phyloP scores from a whole-genome alignment of 495 filamentous ascomycete species.

The Margaritispora aquatica region DNA sequence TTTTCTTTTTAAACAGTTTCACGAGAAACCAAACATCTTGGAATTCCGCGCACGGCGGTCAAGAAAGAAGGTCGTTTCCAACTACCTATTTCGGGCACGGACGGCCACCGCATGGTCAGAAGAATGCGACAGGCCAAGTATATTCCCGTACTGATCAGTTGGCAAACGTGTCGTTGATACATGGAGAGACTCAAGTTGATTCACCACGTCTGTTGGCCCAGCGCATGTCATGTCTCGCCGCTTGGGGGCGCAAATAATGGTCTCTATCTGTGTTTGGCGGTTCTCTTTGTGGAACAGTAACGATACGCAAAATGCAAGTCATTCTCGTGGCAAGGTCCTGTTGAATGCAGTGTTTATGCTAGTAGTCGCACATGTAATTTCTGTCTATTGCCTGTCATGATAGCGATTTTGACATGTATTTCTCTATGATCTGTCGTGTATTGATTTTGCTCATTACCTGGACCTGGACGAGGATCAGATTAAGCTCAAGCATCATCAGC shows the following conservation, averaged over 20 bases:
- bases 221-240: neutral
- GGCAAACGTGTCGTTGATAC: neutral
- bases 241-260: neutral
- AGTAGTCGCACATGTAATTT: neutral
- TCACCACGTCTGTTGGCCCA: neutral
- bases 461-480: neutral
- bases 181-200: neutral
- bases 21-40: neutral
- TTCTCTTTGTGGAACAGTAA: neutral
- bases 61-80: neutral
- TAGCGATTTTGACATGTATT: neutral
- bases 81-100: neutral
- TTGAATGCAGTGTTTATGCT: neutral
- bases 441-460: neutral
- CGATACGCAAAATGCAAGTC: neutral
- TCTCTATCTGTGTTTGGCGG: neutral
- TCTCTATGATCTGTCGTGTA: too few species aligned
- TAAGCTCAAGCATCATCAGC: neutral
- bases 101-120: neutral
- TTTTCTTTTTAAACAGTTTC: neutral
- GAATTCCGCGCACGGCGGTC: neutral
- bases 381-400: neutral
- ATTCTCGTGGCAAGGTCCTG: neutral
- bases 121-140: neutral
- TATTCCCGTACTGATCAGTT: neutral